Conservation (phyloP, 495 filamentous ascomycete species). For the Chaetomium fimeti region DNA sequence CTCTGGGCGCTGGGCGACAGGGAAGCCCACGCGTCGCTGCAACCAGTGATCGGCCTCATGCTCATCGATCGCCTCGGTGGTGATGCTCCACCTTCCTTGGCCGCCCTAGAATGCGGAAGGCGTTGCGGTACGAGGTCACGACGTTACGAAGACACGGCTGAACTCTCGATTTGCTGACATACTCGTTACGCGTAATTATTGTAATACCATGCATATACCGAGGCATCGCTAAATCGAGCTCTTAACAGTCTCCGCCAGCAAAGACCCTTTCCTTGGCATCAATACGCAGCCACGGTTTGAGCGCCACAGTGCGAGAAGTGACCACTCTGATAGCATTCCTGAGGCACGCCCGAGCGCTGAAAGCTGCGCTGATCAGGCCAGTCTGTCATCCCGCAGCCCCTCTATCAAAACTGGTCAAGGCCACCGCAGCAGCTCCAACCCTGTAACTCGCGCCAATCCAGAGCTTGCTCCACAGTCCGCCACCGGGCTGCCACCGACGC, state of each 20-base stretch:
- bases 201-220: conserved; percentile 8
- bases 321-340: background rate
- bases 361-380: conserved; percentile 29
- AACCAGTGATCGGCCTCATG: conserved; percentile 3
- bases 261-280: conserved; percentile 1
- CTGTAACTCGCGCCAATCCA: conserved; percentile 18
- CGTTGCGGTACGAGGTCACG: too few relatives aligned
- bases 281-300: conserved; percentile 7
- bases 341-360: background rate
- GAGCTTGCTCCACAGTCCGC: conserved; percentile 24
- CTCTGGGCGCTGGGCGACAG: background rate
- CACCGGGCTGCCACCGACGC: conserved; percentile 17
- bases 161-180: too few relatives aligned
- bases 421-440: conserved; percentile 23
- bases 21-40: background rate
- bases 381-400: conserved; percentile 31
- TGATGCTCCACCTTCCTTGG: background rate
- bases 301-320: conserved; percentile 13
- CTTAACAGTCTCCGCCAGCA: background rate
- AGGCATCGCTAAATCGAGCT: background rate
- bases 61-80: background rate
- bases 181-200: too few relatives aligned
- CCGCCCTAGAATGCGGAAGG: too few relatives aligned
- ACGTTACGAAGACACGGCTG: too few relatives aligned
- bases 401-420: conserved; percentile 25